These are phyloP conservation scores for Lentinus tigrinus DNA, from an alignment of 768 basidiomycete species.

Conservation along the genomic window DNA sequence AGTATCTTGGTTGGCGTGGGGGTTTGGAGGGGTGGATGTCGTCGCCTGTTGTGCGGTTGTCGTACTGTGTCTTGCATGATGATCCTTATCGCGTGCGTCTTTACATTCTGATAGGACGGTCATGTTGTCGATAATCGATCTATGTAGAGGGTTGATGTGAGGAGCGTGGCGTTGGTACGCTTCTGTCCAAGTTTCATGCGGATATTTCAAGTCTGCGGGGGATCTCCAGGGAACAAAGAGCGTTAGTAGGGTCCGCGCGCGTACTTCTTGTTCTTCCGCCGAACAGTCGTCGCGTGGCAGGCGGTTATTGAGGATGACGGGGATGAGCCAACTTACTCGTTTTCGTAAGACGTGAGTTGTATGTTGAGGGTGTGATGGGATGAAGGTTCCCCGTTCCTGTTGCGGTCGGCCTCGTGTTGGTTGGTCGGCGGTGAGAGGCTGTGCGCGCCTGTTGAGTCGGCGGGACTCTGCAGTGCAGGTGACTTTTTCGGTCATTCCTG, in stretches of 20 bases:
- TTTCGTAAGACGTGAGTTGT: neutral
- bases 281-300: conserved; percentile 1
- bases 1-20: no score
- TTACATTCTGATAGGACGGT: neutral
- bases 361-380: neutral
- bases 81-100: neutral
- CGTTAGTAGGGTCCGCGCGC: neutral
- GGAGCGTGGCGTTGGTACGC: neutral
- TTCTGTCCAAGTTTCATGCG: neutral
- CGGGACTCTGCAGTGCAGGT: neutral
- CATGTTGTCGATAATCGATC: neutral
- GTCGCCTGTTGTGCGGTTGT: no score
- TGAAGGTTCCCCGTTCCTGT: neutral
- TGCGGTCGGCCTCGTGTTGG: neutral
- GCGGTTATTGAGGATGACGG: conserved; percentile 4
- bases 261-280: neutral
- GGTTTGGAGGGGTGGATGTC: no score
- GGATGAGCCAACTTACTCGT: neutral
- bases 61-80: neutral
- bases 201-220: neutral
- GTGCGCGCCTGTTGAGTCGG: neutral
- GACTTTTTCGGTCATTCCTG: neutral
- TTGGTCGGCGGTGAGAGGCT: no score
- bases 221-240: neutral
- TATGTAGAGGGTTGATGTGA: neutral